These are phyloP conservation scores for Stephanodiscus minutulus DNA, from an alignment of 108 stramenopile genomes.

Conservation along the genomic window DNA sequence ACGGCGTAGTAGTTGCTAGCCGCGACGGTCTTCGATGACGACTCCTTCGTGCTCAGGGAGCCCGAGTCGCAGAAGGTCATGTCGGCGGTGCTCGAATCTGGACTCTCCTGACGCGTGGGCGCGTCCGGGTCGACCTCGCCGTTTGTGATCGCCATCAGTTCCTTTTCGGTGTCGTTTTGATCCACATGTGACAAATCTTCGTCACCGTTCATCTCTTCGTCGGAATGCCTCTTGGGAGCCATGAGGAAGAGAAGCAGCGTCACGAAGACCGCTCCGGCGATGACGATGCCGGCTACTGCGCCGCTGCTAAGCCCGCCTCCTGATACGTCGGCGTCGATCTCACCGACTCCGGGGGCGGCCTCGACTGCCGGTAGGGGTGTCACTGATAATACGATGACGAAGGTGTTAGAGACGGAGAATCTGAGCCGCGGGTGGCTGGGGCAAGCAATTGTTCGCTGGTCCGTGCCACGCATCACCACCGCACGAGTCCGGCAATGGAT, in stretches of 20 bases:
- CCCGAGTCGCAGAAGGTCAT: neutral
- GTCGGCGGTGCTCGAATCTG: neutral
- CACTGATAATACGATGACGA: neutral
- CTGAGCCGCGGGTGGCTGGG: neutral
- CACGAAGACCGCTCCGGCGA: neutral
- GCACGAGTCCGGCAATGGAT: neutral
- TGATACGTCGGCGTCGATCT: neutral
- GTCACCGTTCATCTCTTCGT: neutral
- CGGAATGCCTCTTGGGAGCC: neutral
- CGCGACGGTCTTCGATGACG: neutral
- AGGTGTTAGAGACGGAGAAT: neutral
- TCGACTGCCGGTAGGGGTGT: neutral
- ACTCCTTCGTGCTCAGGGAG: conserved; percentile 8
- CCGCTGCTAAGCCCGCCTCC: neutral
- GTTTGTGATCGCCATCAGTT: neutral
- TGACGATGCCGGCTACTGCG: neutral
- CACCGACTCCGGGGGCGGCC: neutral
- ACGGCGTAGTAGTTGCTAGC: neutral
- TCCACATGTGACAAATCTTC: conserved; percentile 2
- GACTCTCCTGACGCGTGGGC: neutral
- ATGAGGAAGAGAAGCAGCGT: neutral
- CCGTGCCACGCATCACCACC: too few relatives aligned
- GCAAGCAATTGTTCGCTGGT: too few relatives aligned
- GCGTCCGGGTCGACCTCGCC: neutral
- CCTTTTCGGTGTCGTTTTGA: neutral